Evolutionary conservation across 2,329 filamentous ascomycete genomes (phyloP).

Genomic region (Aspergillus quadricinctus): DNA sequence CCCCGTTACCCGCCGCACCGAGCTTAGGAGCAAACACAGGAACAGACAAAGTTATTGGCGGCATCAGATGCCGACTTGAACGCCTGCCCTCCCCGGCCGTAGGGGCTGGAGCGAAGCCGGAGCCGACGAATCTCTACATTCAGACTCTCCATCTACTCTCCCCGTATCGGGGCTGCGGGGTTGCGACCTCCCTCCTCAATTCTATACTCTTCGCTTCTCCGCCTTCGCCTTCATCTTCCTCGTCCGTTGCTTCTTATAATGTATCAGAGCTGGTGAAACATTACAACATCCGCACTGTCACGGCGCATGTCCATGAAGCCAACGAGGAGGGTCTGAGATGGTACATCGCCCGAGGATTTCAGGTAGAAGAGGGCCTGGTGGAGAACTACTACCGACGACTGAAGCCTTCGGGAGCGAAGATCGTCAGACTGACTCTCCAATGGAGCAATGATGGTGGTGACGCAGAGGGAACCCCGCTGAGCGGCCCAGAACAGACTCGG

Average conservation of each 20-base stretch:
- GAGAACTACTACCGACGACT: constrained; percentile 57
- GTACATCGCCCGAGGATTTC: constrained; percentile 58
- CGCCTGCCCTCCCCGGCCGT: constrained; percentile 19
- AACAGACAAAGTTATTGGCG: constrained; percentile 44
- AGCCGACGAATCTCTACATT: constrained; percentile 52
- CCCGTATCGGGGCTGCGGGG: constrained; percentile 54
- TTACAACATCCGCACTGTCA: constrained; percentile 50
- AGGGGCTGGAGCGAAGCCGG: constrained; percentile 13
- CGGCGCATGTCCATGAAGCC: constrained; percentile 61
- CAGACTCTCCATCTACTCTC: constrained; percentile 57
- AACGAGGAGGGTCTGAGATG: constrained; percentile 58
- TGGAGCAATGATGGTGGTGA: constrained; percentile 22
- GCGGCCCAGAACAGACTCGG: neutral
- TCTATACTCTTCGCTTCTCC: constrained; percentile 21
- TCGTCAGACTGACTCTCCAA: constrained; percentile 41
- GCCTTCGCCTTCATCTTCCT: constrained; percentile 1
- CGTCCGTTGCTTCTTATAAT: constrained; percentile 8
- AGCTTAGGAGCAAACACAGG: constrained; percentile 18
- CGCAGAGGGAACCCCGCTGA: neutral
- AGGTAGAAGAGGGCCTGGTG: constrained; percentile 46
- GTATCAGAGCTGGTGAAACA: constrained; percentile 41
- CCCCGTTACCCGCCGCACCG: constrained; percentile 7
- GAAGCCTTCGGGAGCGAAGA: constrained; percentile 52
- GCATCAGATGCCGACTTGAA: constrained; percentile 47
- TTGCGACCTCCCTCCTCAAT: constrained; percentile 55